A percentile compares a stretch with the other conserved stretches of the same genome.
These are phyloP conservation scores for Akebia trifoliata DNA, from an alignment of 164 flowering plant genomes.

Conservation along the genomic window DNA sequence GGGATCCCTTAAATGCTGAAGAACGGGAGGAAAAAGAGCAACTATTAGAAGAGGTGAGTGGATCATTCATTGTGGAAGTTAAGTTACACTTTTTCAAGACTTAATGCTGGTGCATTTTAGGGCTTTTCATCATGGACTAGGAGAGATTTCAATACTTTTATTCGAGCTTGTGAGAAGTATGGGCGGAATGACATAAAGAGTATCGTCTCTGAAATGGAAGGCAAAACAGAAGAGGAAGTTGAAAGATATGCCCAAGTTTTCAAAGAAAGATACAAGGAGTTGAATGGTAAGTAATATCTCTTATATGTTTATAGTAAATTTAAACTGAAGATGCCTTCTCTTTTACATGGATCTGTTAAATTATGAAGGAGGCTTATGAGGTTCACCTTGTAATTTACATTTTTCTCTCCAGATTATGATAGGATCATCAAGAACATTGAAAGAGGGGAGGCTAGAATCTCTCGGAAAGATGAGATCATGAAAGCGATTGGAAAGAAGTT, in stretches of 20 bases:
- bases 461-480: constrained; percentile 97
- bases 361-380: too few relatives aligned
- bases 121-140: constrained; percentile 96
- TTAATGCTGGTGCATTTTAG: constrained; percentile 30
- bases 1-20: constrained; percentile 85
- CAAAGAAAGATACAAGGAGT: constrained; percentile 89
- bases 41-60: constrained; percentile 68
- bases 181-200: constrained; percentile 81
- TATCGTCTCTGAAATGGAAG: constrained; percentile 94
- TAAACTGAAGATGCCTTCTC: too few relatives aligned
- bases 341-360: too few relatives aligned
- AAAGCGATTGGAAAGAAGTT: constrained; percentile 96
- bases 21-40: constrained; percentile 94
- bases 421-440: constrained; percentile 93
- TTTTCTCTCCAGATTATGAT: constrained; percentile 77
- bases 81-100: too few relatives aligned
- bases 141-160: constrained; percentile 93
- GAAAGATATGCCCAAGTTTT: constrained; percentile 92
- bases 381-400: too few relatives aligned
- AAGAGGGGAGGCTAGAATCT: constrained; percentile 94
- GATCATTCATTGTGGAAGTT: background rate
- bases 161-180: constrained; percentile 98
- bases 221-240: constrained; percentile 91
- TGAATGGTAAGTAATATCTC: constrained; percentile 90
- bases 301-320: too few relatives aligned